Percentiles rank a stretch among this genome's conserved stretches.
phyloP scores from a whole-genome alignment of 345 rosid species.

The Gossypium anomalum region DNA sequence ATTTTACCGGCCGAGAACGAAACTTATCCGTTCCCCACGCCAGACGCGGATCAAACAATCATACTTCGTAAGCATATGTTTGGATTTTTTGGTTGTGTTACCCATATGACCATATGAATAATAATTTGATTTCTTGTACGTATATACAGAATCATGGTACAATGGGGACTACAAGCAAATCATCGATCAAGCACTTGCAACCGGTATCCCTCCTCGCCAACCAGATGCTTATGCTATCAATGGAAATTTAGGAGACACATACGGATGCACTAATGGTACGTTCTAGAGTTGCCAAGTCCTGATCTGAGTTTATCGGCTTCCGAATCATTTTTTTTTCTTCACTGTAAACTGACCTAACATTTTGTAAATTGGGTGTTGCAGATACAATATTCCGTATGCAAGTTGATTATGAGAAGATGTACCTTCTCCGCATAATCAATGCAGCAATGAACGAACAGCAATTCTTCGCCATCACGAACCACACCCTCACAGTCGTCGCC shows the following conservation, averaged over 20 bases:
- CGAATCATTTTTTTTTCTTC: not conserved
- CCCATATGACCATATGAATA: not conserved
- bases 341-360: not conserved
- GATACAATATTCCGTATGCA: slow-evolving; percentile 18
- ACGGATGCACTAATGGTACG: slow-evolving; percentile 23
- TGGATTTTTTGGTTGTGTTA: not conserved
- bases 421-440: slow-evolving; percentile 30
- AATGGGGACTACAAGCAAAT: slow-evolving; percentile 12
- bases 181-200: not conserved
- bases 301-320: not conserved
- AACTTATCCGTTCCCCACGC: slow-evolving; percentile 26
- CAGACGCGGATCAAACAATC: slow-evolving; percentile 33
- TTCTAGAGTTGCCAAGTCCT: not conserved
- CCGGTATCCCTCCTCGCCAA: not conserved
- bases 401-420: slow-evolving; percentile 27
- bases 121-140: not conserved
- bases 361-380: slow-evolving; percentile 2
- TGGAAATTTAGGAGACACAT: slow-evolving; percentile 31
- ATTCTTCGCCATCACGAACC: slow-evolving; percentile 26
- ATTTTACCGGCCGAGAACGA: slow-evolving; percentile 19
- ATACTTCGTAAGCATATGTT: slow-evolving; percentile 23
- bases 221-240: slow-evolving; percentile 26
- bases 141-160: slow-evolving; percentile 21
- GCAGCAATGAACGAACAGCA: slow-evolving; percentile 21
- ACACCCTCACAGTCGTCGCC: slow-evolving; percentile 32